Base-by-base conservation (phyloP, 441 rosid genomes). In the Brassica balearica region DNA sequence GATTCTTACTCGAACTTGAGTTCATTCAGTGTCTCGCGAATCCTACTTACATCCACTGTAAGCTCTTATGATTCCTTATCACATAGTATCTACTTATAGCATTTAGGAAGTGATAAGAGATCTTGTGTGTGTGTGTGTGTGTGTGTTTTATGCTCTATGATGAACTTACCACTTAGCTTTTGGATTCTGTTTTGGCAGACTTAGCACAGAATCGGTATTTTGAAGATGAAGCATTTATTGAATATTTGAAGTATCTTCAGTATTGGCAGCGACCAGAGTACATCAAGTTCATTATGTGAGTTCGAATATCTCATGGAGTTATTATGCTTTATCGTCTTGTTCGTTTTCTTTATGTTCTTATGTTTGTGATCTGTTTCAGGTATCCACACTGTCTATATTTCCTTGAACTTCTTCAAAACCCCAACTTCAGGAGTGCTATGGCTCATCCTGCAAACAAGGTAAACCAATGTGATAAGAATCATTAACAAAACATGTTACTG, bases 371-470 rank as follows among this genome's bases (percentile, higher is more conserved):
- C 64, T 67, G 63, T 85, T 85, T 73, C 87, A 96, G 99, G 98
- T 96, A 94, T 83, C 99, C 98, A 41, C 98, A 94, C 81, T 94
- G 96, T 84, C 79, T 96, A 12, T 92, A 71, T 82, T 94, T 96
- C 77, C 97, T 96, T n/a, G 97, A 96, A 81, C 97, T 90, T 80
- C 98, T 96, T 65, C 99, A 94, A 85, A 96, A 94, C 80, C 87
- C 97, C 8, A 92, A 87, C 83, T 96, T 94, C 83, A 91, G 98
- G 67, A 84, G 63, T 88, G 97, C 98, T 20, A 94, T 96, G 97
- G 98, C 99, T 8, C 98, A 92, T 91, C 99, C 98, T 55, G 92
- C 86, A 75, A 92, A 87, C 91, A 96, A 96, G 98, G 99, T 94
- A 75, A 25, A 38, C 27, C 5, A 77, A 72, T 77, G 8, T 38